Percentiles rank a stretch among this genome's conserved stretches.
Evolutionary conservation across 2,329 filamentous ascomycete species (phyloP).

Genomic region (Albifimbria verrucaria): DNA sequence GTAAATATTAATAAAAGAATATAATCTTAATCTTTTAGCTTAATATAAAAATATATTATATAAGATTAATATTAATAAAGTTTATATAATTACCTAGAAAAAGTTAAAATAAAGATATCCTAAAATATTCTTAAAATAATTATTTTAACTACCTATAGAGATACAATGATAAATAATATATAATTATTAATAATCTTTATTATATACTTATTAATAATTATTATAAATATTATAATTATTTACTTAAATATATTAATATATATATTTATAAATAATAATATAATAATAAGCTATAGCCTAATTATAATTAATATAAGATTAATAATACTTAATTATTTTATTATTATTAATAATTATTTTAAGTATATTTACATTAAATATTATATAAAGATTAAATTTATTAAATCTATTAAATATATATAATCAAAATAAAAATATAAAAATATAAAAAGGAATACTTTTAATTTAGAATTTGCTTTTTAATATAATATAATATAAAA

Average conservation of each 20-base stretch:
- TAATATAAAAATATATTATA: neutral
- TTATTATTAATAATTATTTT: neutral
- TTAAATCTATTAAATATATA: too few species aligned
- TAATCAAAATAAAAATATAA: neutral
- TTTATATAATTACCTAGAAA: neutral
- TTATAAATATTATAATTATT: conserved; percentile 3
- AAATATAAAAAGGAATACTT: too few species aligned
- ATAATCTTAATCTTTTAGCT: neutral
- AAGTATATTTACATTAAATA: neutral
- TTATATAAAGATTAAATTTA: too few species aligned
- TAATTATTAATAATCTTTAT: neutral
- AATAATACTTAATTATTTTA: neutral
- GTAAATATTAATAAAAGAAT: neutral
- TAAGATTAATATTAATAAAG: neutral
- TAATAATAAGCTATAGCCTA: too few species aligned
- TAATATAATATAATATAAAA: neutral
- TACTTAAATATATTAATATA: neutral
- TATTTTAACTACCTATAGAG: neutral
- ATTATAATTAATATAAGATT: neutral
- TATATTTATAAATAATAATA: neutral
- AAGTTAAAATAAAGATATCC: neutral
- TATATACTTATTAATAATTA: neutral
- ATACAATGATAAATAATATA: conserved; percentile 1
- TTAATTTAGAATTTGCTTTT: neutral
- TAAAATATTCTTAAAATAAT: neutral